These are phyloP conservation scores for Colletotrichum sublineola DNA, from an alignment of 2,329 filamentous ascomycete genomes.

Conservation along the genomic window DNA sequence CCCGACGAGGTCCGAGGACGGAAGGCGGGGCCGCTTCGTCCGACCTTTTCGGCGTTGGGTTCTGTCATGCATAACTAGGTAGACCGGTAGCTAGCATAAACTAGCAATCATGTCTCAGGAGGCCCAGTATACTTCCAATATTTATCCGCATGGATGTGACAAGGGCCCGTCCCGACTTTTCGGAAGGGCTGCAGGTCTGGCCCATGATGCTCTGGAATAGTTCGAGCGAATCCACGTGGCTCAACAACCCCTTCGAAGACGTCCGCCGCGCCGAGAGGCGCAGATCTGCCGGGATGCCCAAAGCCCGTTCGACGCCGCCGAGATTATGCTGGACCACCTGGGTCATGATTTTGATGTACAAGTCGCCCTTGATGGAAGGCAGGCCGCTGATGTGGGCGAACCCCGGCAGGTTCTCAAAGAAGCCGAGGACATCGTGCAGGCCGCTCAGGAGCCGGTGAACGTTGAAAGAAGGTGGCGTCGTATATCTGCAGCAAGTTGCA, in stretches of 20 bases:
- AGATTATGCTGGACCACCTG: background rate
- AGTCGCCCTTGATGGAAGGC: background rate
- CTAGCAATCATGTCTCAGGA: background rate
- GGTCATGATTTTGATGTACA: background rate
- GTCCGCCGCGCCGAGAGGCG: background rate
- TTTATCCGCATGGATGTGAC: background rate
- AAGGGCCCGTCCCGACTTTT: background rate
- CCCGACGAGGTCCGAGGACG: constrained; percentile 15
- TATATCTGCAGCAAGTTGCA: background rate
- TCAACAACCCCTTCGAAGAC: background rate
- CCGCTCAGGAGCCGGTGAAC: background rate
- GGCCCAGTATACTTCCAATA: background rate
- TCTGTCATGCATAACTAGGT: background rate
- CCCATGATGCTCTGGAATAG: background rate
- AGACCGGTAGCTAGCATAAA: background rate
- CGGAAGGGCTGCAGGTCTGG: background rate
- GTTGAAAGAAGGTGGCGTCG: background rate
- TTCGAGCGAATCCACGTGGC: background rate
- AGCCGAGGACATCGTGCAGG: background rate
- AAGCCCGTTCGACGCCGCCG: background rate
- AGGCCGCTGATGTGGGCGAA: background rate
- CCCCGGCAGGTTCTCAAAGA: background rate
- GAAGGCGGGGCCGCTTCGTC: constrained; percentile 2
- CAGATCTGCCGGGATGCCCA: background rate
- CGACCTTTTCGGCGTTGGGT: background rate